phyloP scores from a whole-genome alignment of 768 basidiomycete genomes.

The Crepidotus variabilis region DNA sequence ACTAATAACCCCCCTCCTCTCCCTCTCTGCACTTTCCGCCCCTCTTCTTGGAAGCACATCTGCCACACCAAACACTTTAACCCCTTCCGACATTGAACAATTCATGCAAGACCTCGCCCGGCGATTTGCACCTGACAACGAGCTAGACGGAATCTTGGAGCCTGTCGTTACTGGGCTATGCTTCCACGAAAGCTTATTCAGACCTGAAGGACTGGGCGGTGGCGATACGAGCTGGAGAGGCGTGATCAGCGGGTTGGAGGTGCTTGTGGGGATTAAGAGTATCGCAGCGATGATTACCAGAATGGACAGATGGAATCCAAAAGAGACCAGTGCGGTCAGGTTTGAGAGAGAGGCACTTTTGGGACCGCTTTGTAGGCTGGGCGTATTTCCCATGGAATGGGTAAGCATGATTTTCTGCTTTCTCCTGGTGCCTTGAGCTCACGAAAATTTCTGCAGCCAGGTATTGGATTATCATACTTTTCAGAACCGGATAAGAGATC shows the following conservation, averaged over 20 bases:
- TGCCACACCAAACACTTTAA: constrained; percentile 45
- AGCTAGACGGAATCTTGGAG: constrained; percentile 75
- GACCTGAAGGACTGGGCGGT: constrained; percentile 67
- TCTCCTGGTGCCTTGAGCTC: neutral
- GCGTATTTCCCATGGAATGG: constrained; percentile 89
- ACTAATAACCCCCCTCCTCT: constrained; percentile 77
- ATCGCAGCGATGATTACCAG: constrained; percentile 80
- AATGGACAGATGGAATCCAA: constrained; percentile 72
- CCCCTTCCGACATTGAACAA: constrained; percentile 65
- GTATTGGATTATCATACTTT: constrained; percentile 77
- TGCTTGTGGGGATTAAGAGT: constrained; percentile 74
- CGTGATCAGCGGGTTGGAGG: constrained; percentile 76
- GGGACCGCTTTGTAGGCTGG: constrained; percentile 81
- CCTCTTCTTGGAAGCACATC: constrained; percentile 51
- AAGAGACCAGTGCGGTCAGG: constrained; percentile 47
- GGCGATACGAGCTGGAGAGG: constrained; percentile 84
- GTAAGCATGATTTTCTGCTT: constrained; percentile 37
- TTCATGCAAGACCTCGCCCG: constrained; percentile 82
- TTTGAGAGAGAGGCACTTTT: constrained; percentile 71
- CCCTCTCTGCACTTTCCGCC: constrained; percentile 63
- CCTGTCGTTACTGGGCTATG: constrained; percentile 62
- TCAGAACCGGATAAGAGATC: constrained; percentile 77
- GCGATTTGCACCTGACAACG: constrained; percentile 77
- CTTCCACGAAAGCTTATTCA: constrained; percentile 60
- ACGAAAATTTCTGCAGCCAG: constrained; percentile 49